Evolutionary conservation across 1,284 basidiomycete genomes (phyloP).

Genomic region (Ustilago sp.): DNA sequence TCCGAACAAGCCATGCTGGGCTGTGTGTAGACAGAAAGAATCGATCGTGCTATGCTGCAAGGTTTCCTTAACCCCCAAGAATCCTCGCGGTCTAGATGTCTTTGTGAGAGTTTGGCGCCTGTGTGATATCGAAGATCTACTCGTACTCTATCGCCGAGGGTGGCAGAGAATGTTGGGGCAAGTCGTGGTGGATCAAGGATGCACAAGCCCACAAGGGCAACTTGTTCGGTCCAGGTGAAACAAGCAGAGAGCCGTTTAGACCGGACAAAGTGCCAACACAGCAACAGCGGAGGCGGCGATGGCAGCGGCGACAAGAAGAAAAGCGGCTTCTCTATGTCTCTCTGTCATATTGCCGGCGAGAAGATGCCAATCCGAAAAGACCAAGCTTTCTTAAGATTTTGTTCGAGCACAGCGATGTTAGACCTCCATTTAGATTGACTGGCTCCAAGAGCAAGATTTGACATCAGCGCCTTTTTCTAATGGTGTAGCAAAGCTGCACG

Average conservation of each 20-base stretch:
- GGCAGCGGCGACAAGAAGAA: no score
- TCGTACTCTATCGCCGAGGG: background rate
- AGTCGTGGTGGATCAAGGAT: background rate
- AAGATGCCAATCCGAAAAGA: slow-evolving; percentile 2
- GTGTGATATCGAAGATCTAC: background rate
- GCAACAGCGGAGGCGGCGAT: background rate
- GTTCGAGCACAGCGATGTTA: background rate
- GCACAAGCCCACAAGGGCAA: background rate
- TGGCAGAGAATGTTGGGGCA: background rate
- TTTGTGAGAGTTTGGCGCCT: background rate
- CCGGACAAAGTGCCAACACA: background rate
- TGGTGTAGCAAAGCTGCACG: no score
- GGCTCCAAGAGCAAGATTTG: background rate
- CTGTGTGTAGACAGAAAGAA: background rate
- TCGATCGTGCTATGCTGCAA: no score
- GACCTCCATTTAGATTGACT: background rate
- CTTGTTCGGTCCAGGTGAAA: slow-evolving; percentile 5
- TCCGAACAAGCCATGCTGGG: slow-evolving; percentile 22
- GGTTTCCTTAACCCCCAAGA: background rate
- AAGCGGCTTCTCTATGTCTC: background rate
- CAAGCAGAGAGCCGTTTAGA: background rate
- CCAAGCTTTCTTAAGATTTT: background rate
- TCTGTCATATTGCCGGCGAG: slow-evolving; percentile 1
- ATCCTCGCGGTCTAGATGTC: background rate
- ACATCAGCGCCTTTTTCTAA: background rate